phyloP scores from a whole-genome alignment of 768 basidiomycete genomes.

The Boletus pseudopeckii region DNA sequence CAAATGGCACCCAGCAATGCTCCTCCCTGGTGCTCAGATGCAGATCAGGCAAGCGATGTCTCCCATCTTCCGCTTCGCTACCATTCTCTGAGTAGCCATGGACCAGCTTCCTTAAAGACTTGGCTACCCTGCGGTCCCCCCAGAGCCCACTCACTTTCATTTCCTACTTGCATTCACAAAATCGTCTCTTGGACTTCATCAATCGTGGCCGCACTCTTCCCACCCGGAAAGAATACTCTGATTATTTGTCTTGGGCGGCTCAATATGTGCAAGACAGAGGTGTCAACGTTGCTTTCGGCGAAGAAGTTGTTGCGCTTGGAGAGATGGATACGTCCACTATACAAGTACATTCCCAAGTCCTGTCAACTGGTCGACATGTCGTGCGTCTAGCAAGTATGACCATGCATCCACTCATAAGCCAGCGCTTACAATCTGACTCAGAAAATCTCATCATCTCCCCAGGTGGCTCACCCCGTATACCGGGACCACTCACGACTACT shows the following conservation, averaged over 20 bases:
- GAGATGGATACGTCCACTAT: constrained; percentile 35
- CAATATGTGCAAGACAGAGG: constrained; percentile 41
- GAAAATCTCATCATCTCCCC: constrained; percentile 52
- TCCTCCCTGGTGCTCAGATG: constrained; percentile 49
- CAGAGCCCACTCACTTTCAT: constrained; percentile 51
- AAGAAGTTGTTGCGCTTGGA: constrained; percentile 42
- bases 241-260: constrained; percentile 54
- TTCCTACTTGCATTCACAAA: constrained; percentile 48
- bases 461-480: constrained; percentile 46
- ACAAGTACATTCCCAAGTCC: constrained; percentile 36
- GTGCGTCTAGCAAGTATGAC: constrained; percentile 40
- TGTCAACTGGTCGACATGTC: constrained; percentile 34
- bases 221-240: constrained; percentile 50
- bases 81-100: constrained; percentile 3
- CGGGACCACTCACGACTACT: constrained; percentile 33
- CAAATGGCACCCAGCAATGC: constrained; percentile 56
- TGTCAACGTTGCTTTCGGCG: constrained; percentile 42
- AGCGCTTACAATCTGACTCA: constrained; percentile 10
- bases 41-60: constrained; percentile 43
- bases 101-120: constrained; percentile 48
- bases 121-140: constrained; percentile 51
- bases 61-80: neutral
- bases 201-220: constrained; percentile 51
- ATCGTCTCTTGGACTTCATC: constrained; percentile 49
- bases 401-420: neutral